Evolutionary conservation across 1,284 basidiomycete genomes (phyloP).

Genomic region (Rhodotorula mucilaginosa): DNA sequence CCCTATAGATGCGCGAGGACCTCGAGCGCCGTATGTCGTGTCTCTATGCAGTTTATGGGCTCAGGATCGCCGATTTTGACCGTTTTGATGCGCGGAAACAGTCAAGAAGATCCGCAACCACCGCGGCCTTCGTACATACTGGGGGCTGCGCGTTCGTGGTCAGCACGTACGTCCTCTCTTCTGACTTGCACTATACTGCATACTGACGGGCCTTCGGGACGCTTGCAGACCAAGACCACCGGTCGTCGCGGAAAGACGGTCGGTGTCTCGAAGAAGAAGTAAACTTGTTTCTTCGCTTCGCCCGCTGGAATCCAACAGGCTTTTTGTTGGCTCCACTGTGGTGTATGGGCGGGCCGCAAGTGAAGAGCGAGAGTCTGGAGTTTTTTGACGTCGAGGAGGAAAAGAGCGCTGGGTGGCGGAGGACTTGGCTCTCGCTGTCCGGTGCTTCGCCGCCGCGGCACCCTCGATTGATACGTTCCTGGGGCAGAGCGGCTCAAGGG

Average conservation of each 20-base stretch:
- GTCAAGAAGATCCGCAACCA: slow-evolving; percentile 99
- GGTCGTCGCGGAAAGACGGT: slow-evolving; percentile 73
- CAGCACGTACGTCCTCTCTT: slow-evolving; percentile 63
- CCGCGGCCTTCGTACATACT: slow-evolving; percentile 64
- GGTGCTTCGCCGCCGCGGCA: too few species aligned
- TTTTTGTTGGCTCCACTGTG: too few species aligned
- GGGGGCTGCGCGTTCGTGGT: slow-evolving; percentile 60
- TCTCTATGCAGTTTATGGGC: not conserved
- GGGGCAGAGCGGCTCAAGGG: too few species aligned
- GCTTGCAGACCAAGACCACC: slow-evolving; percentile 79
- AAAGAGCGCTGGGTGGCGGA: too few species aligned
- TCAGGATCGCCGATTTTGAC: not conserved
- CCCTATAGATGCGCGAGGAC: slow-evolving; percentile 71
- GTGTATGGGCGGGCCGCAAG: too few species aligned
- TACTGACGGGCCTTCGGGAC: not conserved
- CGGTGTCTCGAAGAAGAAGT: slow-evolving; percentile 61
- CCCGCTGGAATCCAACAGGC: too few species aligned
- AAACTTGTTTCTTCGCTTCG: slow-evolving; percentile 2
- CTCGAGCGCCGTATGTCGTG: slow-evolving; percentile 65
- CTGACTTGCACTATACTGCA: not conserved
- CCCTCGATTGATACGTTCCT: too few species aligned
- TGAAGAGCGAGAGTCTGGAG: too few species aligned
- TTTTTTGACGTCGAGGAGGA: too few species aligned
- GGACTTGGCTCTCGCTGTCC: too few species aligned
- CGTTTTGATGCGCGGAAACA: not conserved